Conservation (phyloP, 2,329 filamentous ascomycete genomes). For the Colletotrichum australisinense region DNA sequence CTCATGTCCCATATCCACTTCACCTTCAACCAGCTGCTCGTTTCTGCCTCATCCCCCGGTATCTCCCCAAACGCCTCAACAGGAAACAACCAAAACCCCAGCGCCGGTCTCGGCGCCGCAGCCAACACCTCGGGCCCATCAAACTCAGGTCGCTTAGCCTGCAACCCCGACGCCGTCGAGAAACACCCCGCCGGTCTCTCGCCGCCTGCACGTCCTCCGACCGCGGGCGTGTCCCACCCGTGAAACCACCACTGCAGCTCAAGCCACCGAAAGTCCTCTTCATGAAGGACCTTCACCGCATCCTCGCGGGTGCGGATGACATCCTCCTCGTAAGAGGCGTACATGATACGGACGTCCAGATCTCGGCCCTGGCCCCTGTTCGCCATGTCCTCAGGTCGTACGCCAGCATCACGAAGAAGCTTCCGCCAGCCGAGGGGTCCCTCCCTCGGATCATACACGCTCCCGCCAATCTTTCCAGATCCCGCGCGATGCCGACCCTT, state of each 20-base stretch:
- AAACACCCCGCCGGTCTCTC: constrained; percentile 19
- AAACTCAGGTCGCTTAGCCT: not conserved
- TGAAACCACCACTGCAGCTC: constrained; percentile 25
- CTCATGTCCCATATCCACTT: constrained; percentile 6
- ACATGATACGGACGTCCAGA: constrained; percentile 22
- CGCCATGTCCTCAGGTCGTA: constrained; percentile 5
- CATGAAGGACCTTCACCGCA: constrained; percentile 5
- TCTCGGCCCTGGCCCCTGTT: not conserved
- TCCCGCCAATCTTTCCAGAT: not conserved
- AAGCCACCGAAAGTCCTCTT: constrained; percentile 29
- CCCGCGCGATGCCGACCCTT: not conserved
- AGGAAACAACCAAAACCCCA: constrained; percentile 31
- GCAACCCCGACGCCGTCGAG: constrained; percentile 5
- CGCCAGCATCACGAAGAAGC: not conserved
- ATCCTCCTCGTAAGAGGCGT: not conserved
- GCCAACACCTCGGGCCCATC: constrained; percentile 19
- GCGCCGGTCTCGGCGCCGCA: constrained; percentile 21
- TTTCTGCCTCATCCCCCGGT: not conserved
- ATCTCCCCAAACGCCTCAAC: constrained; percentile 4
- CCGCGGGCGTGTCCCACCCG: constrained; percentile 13
- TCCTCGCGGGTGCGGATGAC: not conserved
- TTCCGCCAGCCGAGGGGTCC: not conserved
- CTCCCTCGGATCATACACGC: not conserved
- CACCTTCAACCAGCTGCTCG: not conserved
- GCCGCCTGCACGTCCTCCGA: not conserved